Evolutionary conservation across 257 asterid species (phyloP).

Genomic region (Plantago elongata): DNA sequence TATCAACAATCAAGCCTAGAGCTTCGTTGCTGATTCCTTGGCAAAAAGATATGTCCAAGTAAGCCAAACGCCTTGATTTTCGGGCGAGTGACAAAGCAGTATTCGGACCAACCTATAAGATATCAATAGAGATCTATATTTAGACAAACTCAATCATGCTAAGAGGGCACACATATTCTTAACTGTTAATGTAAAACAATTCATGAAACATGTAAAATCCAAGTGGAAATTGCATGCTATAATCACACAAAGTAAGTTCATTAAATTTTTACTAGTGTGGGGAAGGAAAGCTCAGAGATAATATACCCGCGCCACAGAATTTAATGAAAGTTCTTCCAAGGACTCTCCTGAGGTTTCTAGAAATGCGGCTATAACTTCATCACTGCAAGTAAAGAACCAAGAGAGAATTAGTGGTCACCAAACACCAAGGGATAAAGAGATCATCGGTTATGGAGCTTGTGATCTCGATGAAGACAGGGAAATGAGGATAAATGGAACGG

Average conservation of each 20-base stretch:
- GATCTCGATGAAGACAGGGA: neutral
- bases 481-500: neutral
- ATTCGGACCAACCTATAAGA: conserved; percentile 45
- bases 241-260: too few species aligned
- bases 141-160: too few species aligned
- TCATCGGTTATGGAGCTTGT: neutral
- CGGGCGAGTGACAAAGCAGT: conserved; percentile 67
- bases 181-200: too few species aligned
- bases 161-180: too few species aligned
- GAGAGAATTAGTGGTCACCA: neutral
- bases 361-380: conserved; percentile 79
- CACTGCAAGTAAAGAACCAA: conserved; percentile 37
- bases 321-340: conserved; percentile 60
- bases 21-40: conserved; percentile 55
- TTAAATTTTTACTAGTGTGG: neutral
- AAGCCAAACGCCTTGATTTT: conserved; percentile 41
- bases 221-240: too few species aligned
- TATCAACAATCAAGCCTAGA: conserved; percentile 67
- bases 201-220: too few species aligned
- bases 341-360: conserved; percentile 70
- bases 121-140: neutral
- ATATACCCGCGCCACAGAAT: conserved; percentile 59
- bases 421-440: too few species aligned
- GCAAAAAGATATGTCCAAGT: conserved; percentile 80
- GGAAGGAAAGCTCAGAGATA: neutral